Conservation (phyloP, 306 rosid genomes). For the Hylodesmum podocarpum region DNA sequence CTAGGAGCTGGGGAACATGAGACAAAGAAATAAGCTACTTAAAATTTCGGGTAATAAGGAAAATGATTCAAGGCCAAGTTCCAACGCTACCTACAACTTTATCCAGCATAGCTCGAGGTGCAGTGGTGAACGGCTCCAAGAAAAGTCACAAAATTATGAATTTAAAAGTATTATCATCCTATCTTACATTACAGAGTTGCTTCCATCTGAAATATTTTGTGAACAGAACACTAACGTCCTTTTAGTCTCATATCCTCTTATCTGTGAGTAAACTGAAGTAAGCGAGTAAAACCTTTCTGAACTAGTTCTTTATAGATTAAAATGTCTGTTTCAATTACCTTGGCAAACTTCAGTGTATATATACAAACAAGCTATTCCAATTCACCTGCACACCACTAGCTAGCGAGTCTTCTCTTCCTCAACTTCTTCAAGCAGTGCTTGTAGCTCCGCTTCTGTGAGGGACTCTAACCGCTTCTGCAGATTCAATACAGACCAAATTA, state of each 20-base stretch:
- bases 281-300: constrained; percentile 11
- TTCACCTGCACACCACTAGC: constrained; percentile 50
- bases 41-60: not conserved
- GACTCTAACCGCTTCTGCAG: constrained; percentile 94
- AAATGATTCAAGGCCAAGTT: not conserved
- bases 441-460: constrained; percentile 91
- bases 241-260: constrained; percentile 9
- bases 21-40: not conserved
- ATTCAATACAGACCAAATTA: constrained; percentile 19
- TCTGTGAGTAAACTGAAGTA: constrained; percentile 19
- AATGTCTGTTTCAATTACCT: constrained; percentile 10
- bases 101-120: not conserved
- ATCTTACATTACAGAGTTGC: not conserved
- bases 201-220: not conserved
- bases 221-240: constrained; percentile 7
- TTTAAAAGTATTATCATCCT: not conserved
- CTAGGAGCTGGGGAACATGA: not conserved
- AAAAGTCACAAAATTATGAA: not conserved
- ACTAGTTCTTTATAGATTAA: constrained; percentile 16
- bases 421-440: constrained; percentile 83
- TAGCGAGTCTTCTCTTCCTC: constrained; percentile 89
- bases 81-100: not conserved
- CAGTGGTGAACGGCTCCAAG: not conserved
- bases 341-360: constrained; percentile 19
- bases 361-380: constrained; percentile 38